These are phyloP conservation scores for Aspergillus piperis DNA, from an alignment of 2,329 filamentous ascomycete species.

Conservation along the genomic window DNA sequence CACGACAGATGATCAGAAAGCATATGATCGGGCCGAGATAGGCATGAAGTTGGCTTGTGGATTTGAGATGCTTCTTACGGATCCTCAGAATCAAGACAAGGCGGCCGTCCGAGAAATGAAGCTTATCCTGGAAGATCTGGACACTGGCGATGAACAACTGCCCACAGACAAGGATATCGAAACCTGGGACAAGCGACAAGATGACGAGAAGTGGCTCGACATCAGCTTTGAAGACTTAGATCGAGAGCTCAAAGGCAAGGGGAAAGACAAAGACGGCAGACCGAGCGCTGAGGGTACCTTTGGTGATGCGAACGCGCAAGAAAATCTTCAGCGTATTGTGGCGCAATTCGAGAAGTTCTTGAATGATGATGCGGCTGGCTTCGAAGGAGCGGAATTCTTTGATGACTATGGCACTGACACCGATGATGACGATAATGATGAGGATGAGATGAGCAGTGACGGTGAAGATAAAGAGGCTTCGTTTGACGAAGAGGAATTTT, in stretches of 20 bases:
- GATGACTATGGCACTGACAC: conserved; percentile 71
- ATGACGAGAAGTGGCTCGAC: conserved; percentile 88
- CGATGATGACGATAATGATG: conserved; percentile 54
- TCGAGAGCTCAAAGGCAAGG: conserved; percentile 67
- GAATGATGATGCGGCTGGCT: conserved; percentile 77
- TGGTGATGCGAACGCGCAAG: conserved; percentile 48
- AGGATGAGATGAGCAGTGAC: conserved; percentile 59
- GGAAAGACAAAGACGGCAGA: conserved; percentile 36
- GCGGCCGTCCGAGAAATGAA: conserved; percentile 72
- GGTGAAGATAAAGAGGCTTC: conserved; percentile 74
- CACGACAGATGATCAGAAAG: conserved; percentile 47
- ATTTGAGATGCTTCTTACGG: conserved; percentile 80
- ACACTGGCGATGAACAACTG: conserved; percentile 68
- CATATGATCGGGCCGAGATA: conserved; percentile 56
- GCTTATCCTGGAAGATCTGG: conserved; percentile 73
- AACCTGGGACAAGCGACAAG: conserved; percentile 69
- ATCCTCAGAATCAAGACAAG: conserved; percentile 68
- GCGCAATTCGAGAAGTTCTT: conserved; percentile 90
- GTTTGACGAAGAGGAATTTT: conserved; percentile 83
- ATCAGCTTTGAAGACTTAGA: conserved; percentile 91
- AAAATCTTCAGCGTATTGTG: conserved; percentile 82
- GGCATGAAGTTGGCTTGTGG: conserved; percentile 91
- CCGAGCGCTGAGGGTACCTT: conserved; percentile 37
- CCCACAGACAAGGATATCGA: conserved; percentile 74
- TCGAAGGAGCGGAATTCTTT: conserved; percentile 72